Base-by-base conservation (phyloP, 1,284 basidiomycete genomes). In the Lignosus rhinocerotis region DNA sequence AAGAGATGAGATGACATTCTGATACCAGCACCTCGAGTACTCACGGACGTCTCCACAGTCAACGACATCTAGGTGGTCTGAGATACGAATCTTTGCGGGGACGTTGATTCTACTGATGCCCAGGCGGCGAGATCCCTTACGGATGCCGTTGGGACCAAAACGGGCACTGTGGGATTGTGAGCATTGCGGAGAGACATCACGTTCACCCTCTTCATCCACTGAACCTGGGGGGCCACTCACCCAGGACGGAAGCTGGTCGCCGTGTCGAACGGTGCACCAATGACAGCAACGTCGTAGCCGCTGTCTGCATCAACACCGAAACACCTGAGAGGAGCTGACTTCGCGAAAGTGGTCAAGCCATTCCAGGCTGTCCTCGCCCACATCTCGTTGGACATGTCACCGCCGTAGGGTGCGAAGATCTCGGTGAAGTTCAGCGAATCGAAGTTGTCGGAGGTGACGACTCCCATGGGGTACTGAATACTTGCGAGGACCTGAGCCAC, bases 121-220 rank as follows among this genome's bases (percentile, higher is more conserved):
- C 14, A 73, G 58, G 3, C 72, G 67, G 10, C 74, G 64, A 7
- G 69, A 69, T 8, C 74, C 75, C 61, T 74, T 72, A 11, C 74
- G 73, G 49, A 75, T 75, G 14, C 72, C 75, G 53, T 74, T 75
- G 7, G 75, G 75, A 0, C 75, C 75, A 41, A 76, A 76, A 5
- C 73, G 71, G 17, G 72, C 69, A 38, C 72, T 73, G 49, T 6
- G 53, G 5, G 17, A 34, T 30, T 7, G 30, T 47, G 3, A 25
- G 39, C 4, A 45, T 11, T 38, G 16, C 31, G 12, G 34, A 12
- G 32, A 17, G 10, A 12, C 17, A 34, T 8, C 5, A 32, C 14
- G n/a, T 19, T 6, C 16, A 19, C 1, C 25, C 14, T 33, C 12
- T 19, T 17, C 10, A 5, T 47, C 6, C 7, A 12, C 31, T 9